A percentile compares a stretch with the other conserved stretches of the same genome.
Conservation (phyloP, 176 grass and related monocot genomes). For the Cocos nucifera region DNA sequence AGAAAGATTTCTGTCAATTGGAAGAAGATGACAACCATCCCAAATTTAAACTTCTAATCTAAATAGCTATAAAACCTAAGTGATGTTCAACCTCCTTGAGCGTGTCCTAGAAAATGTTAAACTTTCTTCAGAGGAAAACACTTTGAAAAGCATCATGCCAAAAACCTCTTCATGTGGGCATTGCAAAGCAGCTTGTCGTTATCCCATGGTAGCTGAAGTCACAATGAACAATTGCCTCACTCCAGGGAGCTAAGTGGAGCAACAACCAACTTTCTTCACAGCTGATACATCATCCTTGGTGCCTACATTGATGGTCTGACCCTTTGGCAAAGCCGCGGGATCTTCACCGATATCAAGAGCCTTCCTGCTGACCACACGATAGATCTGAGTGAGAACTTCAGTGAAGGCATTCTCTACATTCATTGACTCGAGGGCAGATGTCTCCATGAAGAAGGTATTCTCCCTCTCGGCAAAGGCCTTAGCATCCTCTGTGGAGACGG, state of each 20-base stretch:
- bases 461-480: constrained; percentile 8
- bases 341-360: not conserved
- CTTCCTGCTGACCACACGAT: constrained; percentile 1
- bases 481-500: constrained; percentile 5
- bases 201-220: no score
- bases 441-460: constrained; percentile 9
- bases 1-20: no score
- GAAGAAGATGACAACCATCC: no score
- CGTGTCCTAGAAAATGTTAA: no score
- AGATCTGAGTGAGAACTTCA: constrained; percentile 8
- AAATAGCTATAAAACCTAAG: no score
- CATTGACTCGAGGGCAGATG: constrained; percentile 3
- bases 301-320: constrained; percentile 7
- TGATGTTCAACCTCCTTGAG: no score
- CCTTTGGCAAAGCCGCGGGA: constrained; percentile 2
- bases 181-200: no score
- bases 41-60: no score
- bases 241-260: constrained; percentile 1
- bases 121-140: no score
- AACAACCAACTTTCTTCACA: constrained; percentile 4
- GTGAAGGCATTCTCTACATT: constrained; percentile 7
- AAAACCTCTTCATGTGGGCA: no score
- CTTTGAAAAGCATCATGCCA: no score
- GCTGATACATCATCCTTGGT: constrained; percentile 5
- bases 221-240: no score